Base-by-base conservation (phyloP, 805 yeast genomes). In the Kodamaea sagamina region DNA sequence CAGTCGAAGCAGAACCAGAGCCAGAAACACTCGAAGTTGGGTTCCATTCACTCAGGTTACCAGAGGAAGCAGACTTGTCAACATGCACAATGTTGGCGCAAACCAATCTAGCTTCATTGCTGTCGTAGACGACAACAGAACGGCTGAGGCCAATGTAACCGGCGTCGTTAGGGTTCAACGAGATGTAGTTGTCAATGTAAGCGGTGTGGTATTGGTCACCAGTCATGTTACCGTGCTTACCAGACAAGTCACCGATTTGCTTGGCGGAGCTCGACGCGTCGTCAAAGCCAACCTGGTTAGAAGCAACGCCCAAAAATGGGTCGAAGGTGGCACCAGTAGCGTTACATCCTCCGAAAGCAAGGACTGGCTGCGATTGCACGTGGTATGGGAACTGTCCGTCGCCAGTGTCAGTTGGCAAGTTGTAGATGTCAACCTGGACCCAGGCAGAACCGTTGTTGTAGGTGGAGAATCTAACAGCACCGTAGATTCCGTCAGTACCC, bases 301-400 rank as follows among this genome's bases (percentile, higher is more conserved):
- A 55, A 29, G 50, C 57, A 12, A 49, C 45, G 21, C 74, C 75
- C 43, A 55, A 50, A 58, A 56, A 69, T 12, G 75, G 74, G 53
- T 70, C 62, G 47, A 70, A 63, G 55, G 65, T 70, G 18, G 44
- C 58, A 32, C 43, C 44, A 11, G 75, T 66, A 32, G 61, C 72
- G n/a, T 60, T 53, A 42, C 63, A 59, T 46, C 47, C 46, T n/a
- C 63, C 63, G 50, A 62, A 54, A 4, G 61, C 28, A 9, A 74
- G 74, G 27, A 70, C 72, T 10, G 69, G 62, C 25, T 46, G 40
- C 41, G 61, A 55, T 52, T 70, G 73, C 44, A 70, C 58, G 50
- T 67, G 72, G 61, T 70, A 70, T 28, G 55, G 43, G 60, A 67
- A 70, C 19, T 73, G 72, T n/a, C 72, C 72, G 17, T 71, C 71